Percentiles rank a stretch among this genome's conserved stretches.
Conservation (phyloP, 495 filamentous ascomycete species). For the Neurospora pannonica region DNA sequence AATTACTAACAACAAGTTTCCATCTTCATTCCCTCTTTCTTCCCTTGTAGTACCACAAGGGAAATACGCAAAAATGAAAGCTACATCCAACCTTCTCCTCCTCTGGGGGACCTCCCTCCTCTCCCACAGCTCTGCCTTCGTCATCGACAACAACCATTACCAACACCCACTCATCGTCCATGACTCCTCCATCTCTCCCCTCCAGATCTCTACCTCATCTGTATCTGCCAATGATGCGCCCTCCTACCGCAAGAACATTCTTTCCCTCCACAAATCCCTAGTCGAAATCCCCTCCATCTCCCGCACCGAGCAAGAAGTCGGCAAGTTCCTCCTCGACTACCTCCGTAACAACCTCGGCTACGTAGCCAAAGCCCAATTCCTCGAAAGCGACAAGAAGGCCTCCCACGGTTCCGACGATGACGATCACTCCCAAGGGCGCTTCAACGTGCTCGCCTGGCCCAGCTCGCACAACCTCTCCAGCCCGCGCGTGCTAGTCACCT, state of each 20-base stretch:
- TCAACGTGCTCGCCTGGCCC: slow-evolving; percentile 73
- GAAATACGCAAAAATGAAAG: not conserved
- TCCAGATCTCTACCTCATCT: not conserved
- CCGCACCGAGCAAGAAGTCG: slow-evolving; percentile 61
- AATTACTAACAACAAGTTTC: not conserved
- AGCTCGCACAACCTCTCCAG: slow-evolving; percentile 17
- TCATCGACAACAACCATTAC: not conserved
- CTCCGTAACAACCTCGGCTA: slow-evolving; percentile 36
- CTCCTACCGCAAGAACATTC: slow-evolving; percentile 41
- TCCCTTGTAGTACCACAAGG: not conserved
- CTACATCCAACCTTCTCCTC: not conserved
- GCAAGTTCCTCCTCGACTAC: slow-evolving; percentile 56
- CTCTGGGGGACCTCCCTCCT: not conserved
- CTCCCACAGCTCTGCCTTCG: not conserved
- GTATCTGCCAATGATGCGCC: slow-evolving; percentile 7
- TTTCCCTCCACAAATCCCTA: slow-evolving; percentile 68
- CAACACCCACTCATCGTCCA: not conserved
- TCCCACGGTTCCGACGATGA: not conserved
- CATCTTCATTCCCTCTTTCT: not conserved
- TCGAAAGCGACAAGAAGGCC: slow-evolving; percentile 46
- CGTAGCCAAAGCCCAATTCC: slow-evolving; percentile 52
- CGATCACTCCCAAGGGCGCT: slow-evolving; percentile 35
- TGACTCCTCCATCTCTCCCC: not conserved
- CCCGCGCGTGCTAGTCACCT: slow-evolving; percentile 62
- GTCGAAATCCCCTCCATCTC: slow-evolving; percentile 68